phyloP scores from a whole-genome alignment of 108 stramenopile genomes.

The Parmales sp. region DNA sequence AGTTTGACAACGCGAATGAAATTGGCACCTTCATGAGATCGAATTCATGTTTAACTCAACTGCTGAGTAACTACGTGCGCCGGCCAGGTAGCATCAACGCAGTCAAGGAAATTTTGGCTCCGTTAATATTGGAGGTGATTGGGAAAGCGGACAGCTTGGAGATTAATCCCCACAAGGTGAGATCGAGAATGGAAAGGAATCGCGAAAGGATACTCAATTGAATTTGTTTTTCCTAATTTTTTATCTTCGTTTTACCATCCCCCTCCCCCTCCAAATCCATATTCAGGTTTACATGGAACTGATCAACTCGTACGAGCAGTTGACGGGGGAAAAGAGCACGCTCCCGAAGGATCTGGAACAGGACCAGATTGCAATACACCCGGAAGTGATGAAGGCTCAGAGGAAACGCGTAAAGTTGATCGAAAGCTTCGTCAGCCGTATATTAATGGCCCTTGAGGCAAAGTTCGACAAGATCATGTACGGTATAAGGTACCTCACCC shows the following conservation, averaged over 20 bases:
- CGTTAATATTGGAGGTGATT: background rate
- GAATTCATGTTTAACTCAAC: slow-evolving; percentile 3
- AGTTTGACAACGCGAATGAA: slow-evolving; percentile 4
- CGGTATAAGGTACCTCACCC: slow-evolving; percentile 3
- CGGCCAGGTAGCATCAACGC: slow-evolving; percentile 12
- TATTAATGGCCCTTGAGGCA: background rate
- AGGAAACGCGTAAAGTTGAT: background rate
- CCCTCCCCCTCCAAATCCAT: too few relatives aligned
- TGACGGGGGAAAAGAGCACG: background rate
- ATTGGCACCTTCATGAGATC: slow-evolving; percentile 13
- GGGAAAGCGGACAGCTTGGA: background rate
- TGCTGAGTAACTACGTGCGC: slow-evolving; percentile 6
- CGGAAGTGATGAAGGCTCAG: background rate
- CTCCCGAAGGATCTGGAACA: background rate
- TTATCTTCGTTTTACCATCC: too few relatives aligned
- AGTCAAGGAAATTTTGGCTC: slow-evolving; percentile 3
- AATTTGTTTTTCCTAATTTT: too few relatives aligned
- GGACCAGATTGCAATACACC: background rate
- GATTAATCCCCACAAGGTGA: slow-evolving; percentile 6
- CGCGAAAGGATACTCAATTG: too few relatives aligned
- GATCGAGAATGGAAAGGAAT: too few relatives aligned
- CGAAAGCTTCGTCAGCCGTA: background rate
- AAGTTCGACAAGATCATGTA: background rate
- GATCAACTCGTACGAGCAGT: slow-evolving; percentile 4
- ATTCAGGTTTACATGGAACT: slow-evolving; percentile 12